Evolutionary conservation across 768 basidiomycete genomes (phyloP).

Genomic region (Flagelloscypha sp.): DNA sequence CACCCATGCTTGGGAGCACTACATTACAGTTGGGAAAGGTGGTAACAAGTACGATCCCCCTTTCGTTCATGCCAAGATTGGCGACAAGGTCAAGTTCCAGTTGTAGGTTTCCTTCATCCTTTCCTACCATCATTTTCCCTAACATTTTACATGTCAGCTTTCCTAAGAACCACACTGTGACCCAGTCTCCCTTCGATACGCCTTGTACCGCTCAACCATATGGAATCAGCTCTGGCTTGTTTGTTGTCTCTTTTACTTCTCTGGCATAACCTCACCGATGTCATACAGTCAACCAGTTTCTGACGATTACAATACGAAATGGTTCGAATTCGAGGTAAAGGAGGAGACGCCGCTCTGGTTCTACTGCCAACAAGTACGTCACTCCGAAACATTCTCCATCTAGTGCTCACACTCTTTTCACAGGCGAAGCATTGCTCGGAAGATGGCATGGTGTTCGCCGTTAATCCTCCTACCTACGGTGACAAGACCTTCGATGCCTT

Average conservation of each 20-base stretch:
- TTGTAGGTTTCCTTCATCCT: slow-evolving; percentile 15
- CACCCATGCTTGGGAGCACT: too few species aligned
- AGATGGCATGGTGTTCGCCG: too few species aligned
- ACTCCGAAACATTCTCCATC: too few species aligned
- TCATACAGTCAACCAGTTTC: slow-evolving; percentile 10
- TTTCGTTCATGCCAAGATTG: slow-evolving; percentile 11
- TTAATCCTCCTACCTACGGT: too few species aligned
- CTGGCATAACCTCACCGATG: not conserved
- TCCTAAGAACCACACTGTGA: slow-evolving; percentile 25
- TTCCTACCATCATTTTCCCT: too few species aligned
- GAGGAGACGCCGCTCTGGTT: slow-evolving; percentile 21
- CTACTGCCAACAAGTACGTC: slow-evolving; percentile 18
- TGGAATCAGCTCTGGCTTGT: slow-evolving; percentile 23
- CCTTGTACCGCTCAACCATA: slow-evolving; percentile 18
- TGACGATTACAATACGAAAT: too few species aligned
- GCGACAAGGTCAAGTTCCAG: slow-evolving; percentile 17
- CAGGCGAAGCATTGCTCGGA: too few species aligned
- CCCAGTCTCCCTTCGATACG: slow-evolving; percentile 20
- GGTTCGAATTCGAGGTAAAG: slow-evolving; percentile 17
- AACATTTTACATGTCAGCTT: slow-evolving; percentile 12
- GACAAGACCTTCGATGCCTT: too few species aligned
- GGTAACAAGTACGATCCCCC: slow-evolving; percentile 15
- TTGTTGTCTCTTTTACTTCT: slow-evolving; percentile 1
- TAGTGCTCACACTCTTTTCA: too few species aligned
- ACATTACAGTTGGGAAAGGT: too few species aligned